These are phyloP conservation scores for Globisporangium paddicum DNA, from an alignment of 352 stramenopile genomes.

Conservation along the genomic window DNA sequence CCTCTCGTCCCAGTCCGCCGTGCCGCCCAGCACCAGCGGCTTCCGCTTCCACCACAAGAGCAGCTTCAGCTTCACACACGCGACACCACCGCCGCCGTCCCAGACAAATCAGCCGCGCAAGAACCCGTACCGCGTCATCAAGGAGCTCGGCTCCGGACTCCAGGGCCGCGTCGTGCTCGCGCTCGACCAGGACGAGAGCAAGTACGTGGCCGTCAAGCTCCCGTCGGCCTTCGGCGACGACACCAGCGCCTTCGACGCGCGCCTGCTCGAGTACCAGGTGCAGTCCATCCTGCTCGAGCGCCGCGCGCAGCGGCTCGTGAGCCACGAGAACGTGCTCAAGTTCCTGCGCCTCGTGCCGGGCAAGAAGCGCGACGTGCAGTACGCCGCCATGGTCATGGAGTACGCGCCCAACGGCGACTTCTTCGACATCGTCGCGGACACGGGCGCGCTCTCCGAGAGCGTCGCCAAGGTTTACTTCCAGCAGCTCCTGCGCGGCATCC, in stretches of 20 bases:
- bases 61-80: not conserved
- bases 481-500: slow-evolving; percentile 66
- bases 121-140: slow-evolving; percentile 41
- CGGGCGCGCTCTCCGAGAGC: slow-evolving; percentile 49
- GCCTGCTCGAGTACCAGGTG: slow-evolving; percentile 57
- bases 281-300: slow-evolving; percentile 58
- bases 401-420: slow-evolving; percentile 75
- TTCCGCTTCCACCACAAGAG: slow-evolving; percentile 5
- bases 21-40: slow-evolving; percentile 1
- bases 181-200: slow-evolving; percentile 35
- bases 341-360: slow-evolving; percentile 36
- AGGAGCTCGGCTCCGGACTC: slow-evolving; percentile 56
- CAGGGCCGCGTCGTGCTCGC: slow-evolving; percentile 63
- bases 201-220: slow-evolving; percentile 71
- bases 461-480: slow-evolving; percentile 67
- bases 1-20: slow-evolving; percentile 1
- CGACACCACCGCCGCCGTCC: not conserved
- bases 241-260: slow-evolving; percentile 19
- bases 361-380: slow-evolving; percentile 36
- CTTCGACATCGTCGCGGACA: slow-evolving; percentile 79
- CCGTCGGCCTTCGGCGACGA: slow-evolving; percentile 36
- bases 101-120: slow-evolving; percentile 6
- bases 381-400: slow-evolving; percentile 74
- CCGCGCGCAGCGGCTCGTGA: slow-evolving; percentile 45
- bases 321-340: slow-evolving; percentile 55